Percentiles rank a stretch among this genome's conserved stretches.
Evolutionary conservation across 1,284 basidiomycete species (phyloP).

Genomic region (Ustilago crameri): DNA sequence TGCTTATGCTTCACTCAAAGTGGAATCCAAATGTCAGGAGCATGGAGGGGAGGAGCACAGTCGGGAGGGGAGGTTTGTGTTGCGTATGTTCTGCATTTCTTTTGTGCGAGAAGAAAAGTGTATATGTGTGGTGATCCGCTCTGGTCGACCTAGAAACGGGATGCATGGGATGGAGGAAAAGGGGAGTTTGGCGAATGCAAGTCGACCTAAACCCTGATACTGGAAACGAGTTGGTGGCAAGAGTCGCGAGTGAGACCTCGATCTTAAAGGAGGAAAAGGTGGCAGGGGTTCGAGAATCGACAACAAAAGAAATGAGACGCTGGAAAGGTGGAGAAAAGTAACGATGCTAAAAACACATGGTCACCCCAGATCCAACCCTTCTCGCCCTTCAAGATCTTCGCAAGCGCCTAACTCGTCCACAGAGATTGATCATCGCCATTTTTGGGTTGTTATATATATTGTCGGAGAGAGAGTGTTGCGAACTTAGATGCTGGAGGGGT

Average conservation of each 20-base stretch:
- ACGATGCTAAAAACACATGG: conserved; percentile 49
- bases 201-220: conserved; percentile 14
- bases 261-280: neutral
- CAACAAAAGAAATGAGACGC: conserved; percentile 47
- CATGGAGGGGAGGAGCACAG: neutral
- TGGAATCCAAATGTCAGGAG: neutral
- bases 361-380: conserved; percentile 1
- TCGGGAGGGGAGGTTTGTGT: neutral
- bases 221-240: conserved; percentile 1
- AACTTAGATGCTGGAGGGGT: conserved; percentile 62
- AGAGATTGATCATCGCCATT: conserved; percentile 38
- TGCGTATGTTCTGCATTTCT: conserved; percentile 49
- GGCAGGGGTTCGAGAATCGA: conserved; percentile 6
- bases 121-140: conserved; percentile 10
- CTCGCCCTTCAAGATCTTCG: neutral
- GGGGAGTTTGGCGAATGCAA: conserved; percentile 5
- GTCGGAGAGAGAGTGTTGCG: neutral
- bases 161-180: conserved; percentile 17
- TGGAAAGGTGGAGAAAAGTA: conserved; percentile 5
- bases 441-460: conserved; percentile 17
- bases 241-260: neutral
- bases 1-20: too few species aligned
- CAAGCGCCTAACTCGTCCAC: conserved; percentile 10
- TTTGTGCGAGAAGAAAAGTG: conserved; percentile 35
- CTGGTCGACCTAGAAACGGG: conserved; percentile 16